Evolutionary conservation across 441 rosid genomes (phyloP), one percentile per base, ranked within the genome.

Genomic region (Populus tomentosa): DNA sequence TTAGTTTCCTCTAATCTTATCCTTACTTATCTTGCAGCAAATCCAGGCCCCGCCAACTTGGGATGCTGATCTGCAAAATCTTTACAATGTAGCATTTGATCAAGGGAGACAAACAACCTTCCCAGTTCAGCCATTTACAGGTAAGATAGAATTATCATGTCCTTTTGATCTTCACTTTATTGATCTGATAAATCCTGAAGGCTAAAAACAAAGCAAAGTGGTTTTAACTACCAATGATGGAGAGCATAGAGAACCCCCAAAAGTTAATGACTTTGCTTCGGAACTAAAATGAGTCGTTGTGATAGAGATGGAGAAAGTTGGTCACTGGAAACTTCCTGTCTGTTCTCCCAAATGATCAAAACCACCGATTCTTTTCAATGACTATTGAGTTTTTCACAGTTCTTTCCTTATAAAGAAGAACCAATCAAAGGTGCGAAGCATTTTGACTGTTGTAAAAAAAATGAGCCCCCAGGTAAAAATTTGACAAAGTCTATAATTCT

Each of bases 11-110:
- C 77, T 74, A 9, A 78, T 65, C 11, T 42, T 4, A 36, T 7
- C 46, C 23, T 32, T 3, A 71, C 50, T 50, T 62, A 9, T 62
- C 32, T 70, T 78, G 85, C 90, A 88, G 91, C 94, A 88, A 83
- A 73, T 85, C 53, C 88, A 87, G 77, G 77, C 86, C 63, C 77
- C 87, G 71, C 71, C 87, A 9, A 77, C 82, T 69, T 95, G 98
- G 97, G 91, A 90, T 84, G 82, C 85, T 77, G 91, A 90, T 76
- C 80, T 90, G 46, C 96, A 87, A 28, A 90, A 87, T 85, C 88
- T 87, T 65, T 93, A 86, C 87, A 85, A 82, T 83, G 79, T 89
- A 77, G 91, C 84, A 77, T 85, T 84, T 85, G 92, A 90, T 74
- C 88, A 85, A 78, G 87, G 82, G 78, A 82, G 88, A 83, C 73